Evolutionary conservation across 1,139 yeast species (phyloP).

Genomic region (Pichia sp.): DNA sequence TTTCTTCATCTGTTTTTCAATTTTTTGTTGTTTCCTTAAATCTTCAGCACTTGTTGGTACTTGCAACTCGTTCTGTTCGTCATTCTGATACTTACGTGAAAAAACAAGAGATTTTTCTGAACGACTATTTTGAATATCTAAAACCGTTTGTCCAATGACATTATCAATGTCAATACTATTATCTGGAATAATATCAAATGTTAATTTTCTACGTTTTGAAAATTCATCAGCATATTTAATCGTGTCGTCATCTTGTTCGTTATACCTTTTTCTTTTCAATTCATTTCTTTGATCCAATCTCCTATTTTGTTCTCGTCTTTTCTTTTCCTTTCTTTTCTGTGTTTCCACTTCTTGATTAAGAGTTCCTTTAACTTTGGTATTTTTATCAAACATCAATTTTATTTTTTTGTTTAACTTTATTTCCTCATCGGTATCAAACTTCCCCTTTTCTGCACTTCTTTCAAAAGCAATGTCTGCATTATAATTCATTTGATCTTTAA

Average conservation of each 20-base stretch:
- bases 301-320: slow-evolving; percentile 21
- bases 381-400: slow-evolving; percentile 38
- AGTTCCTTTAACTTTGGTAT: slow-evolving; percentile 35
- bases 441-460: slow-evolving; percentile 61
- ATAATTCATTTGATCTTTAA: slow-evolving; percentile 58
- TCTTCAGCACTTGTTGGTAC: neutral
- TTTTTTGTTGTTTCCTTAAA: slow-evolving; percentile 9
- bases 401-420: slow-evolving; percentile 35
- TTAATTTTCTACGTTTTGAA: slow-evolving; percentile 47
- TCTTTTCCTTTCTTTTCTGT: slow-evolving; percentile 29
- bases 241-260: slow-evolving; percentile 34
- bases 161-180: slow-evolving; percentile 4
- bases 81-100: slow-evolving; percentile 10
- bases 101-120: slow-evolving; percentile 24
- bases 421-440: slow-evolving; percentile 65
- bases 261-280: slow-evolving; percentile 26
- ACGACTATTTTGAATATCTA: slow-evolving; percentile 20
- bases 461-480: slow-evolving; percentile 81
- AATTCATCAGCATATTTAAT: slow-evolving; percentile 22
- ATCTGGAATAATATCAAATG: slow-evolving; percentile 33
- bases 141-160: slow-evolving; percentile 22
- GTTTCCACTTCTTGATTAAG: slow-evolving; percentile 36
- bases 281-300: slow-evolving; percentile 13
- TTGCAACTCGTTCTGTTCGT: slow-evolving; percentile 4
- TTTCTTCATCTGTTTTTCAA: slow-evolving; percentile 4